Base-by-base conservation (phyloP, 2,329 filamentous ascomycete genomes). In the Coleophoma eucalyptorum region DNA sequence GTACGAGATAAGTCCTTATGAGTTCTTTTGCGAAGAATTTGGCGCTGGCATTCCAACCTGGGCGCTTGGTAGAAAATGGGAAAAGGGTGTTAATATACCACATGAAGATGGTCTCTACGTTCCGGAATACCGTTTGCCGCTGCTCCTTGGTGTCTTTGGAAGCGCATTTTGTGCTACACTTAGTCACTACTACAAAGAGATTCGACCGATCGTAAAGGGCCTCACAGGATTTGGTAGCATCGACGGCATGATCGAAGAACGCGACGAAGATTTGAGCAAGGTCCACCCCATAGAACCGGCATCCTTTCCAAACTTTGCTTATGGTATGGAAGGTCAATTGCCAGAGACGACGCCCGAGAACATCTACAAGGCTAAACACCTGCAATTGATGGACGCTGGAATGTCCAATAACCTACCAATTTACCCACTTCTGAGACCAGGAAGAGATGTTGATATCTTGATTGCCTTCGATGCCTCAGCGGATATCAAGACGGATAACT, bases 381-480 rank as follows among this genome's bases (percentile, higher is more conserved):
- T 93, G 16, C 86, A 89, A 57, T 78, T 93, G 15, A 97, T 97
- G 92, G 94, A 99, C 67, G 92, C 94, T 2, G 94, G 94, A 46
- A 99, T 99, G 94, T 95, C 89, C 57, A 97, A 99, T 67, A 99
- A 99, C 64, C 76, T 99, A 8, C 94, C 94, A 2, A 92, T 97
- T 40, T 99, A 99, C 66, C 94, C 94, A 0, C 79, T 97, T 3
- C 83, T 99, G 16, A 84, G 94, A 11, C 90, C 90, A 0, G 93
- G 92, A 2, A 81, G 94, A 34, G 81, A 96, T 50, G 86, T 99
- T 5, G 94, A 99, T 61, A 79, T 99, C 41, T 75, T 97, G 43
- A 81, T 99, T 43, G 90, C 92, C 3, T 99, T 99, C 66, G 94
- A 99, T 67, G 91, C 91, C 3, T 96, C 90, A 1, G 92, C 64